Evolutionary conservation across 2,329 filamentous ascomycete species (phyloP).

Genomic region (Fusarium sp.): DNA sequence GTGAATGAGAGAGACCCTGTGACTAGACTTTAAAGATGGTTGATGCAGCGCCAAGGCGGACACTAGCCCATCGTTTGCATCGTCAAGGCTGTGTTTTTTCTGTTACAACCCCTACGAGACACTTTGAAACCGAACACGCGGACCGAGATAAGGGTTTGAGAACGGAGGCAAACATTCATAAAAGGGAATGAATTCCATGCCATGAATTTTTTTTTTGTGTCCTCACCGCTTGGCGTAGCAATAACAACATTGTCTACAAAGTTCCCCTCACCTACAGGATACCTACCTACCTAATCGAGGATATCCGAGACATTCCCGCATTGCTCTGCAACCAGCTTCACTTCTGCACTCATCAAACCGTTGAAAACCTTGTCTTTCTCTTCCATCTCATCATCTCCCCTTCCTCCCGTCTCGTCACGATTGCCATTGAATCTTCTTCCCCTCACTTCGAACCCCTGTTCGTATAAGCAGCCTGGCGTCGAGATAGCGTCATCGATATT

Average conservation of each 20-base stretch:
- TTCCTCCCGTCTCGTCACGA: neutral
- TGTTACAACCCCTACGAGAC: neutral
- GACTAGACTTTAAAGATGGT: neutral
- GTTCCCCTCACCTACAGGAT: neutral
- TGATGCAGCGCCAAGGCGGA: neutral
- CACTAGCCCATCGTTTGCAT: neutral
- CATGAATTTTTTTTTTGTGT: neutral
- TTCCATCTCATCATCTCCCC: neutral
- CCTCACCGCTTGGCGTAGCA: neutral
- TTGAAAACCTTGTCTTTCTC: neutral
- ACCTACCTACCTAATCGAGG: neutral
- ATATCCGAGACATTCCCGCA: neutral
- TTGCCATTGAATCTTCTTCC: neutral
- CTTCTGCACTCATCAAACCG: neutral
- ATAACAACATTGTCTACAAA: neutral
- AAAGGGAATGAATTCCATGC: neutral
- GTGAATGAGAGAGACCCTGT: neutral
- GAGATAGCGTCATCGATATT: conserved; percentile 40
- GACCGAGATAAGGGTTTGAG: neutral
- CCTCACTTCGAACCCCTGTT: conserved; percentile 31
- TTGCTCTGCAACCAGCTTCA: neutral
- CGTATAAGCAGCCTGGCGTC: conserved; percentile 26
- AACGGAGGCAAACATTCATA: neutral
- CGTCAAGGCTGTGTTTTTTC: neutral
- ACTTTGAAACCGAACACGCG: conserved; percentile 1